phyloP scores from a whole-genome alignment of 495 filamentous ascomycete species.

The Emericellopsis terricola region DNA sequence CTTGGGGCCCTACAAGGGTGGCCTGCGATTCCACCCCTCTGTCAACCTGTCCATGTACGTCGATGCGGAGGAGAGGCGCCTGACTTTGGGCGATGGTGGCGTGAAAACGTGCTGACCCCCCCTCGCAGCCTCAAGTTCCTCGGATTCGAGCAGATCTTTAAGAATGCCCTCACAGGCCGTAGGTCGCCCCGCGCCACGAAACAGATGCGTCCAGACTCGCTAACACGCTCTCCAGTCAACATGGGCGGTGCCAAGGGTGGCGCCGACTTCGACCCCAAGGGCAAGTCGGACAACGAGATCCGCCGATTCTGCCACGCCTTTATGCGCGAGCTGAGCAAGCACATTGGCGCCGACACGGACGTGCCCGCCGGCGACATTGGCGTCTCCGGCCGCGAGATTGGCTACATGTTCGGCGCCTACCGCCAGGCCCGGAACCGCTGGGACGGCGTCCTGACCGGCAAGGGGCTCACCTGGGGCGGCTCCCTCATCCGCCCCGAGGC shows the following conservation, averaged over 20 bases:
- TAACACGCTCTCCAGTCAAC: conserved; percentile 39
- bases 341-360: conserved; percentile 94
- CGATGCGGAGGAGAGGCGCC: too few species aligned
- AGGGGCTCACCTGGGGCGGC: conserved; percentile 86
- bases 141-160: conserved; percentile 99
- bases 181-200: conserved; percentile 23
- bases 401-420: conserved; percentile 94
- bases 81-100: too few species aligned
- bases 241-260: conserved; percentile 99
- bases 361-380: conserved; percentile 93
- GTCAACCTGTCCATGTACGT: conserved; percentile 83
- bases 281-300: conserved; percentile 94
- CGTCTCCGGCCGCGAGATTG: conserved; percentile 75
- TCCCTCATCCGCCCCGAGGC: conserved; percentile 91
- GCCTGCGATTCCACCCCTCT: conserved; percentile 84
- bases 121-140: conserved; percentile 77
- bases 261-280: conserved; percentile 98
- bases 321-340: conserved; percentile 85
- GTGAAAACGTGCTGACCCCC: too few species aligned
- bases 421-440: conserved; percentile 71
- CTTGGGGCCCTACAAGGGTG: conserved; percentile 95
- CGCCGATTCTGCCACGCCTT: conserved; percentile 92
- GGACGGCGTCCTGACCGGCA: conserved; percentile 92
- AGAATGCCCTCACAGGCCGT: conserved; percentile 97
- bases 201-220: background rate